These are phyloP conservation scores for Juglanconis sp. DNA, from an alignment of 2,329 filamentous ascomycete genomes.

Conservation along the genomic window DNA sequence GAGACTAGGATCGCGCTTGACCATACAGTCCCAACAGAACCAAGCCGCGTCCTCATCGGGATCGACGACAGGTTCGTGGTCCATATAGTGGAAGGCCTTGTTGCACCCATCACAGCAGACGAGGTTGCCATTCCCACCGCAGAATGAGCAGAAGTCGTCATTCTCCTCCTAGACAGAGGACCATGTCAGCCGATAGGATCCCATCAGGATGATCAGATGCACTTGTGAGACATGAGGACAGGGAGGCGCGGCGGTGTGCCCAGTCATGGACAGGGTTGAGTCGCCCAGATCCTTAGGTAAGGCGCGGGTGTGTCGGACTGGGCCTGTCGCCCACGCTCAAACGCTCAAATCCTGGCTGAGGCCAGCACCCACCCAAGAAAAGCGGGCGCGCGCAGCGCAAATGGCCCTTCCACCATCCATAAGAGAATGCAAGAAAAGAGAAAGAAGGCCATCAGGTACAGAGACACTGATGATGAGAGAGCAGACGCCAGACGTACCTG, in stretches of 20 bases:
- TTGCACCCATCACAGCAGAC: constrained; percentile 93
- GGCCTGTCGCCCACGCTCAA: constrained; percentile 7
- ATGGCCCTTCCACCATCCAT: neutral
- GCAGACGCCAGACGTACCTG: constrained; percentile 45
- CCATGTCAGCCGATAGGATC: constrained; percentile 8
- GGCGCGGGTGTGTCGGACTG: constrained; percentile 14
- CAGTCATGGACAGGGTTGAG: constrained; percentile 16
- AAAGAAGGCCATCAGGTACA: neutral
- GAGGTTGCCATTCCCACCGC: constrained; percentile 77
- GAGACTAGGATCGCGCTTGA: constrained; percentile 45
- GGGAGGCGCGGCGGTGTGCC: constrained; percentile 14
- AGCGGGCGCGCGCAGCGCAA: neutral
- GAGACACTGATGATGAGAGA: constrained; percentile 5
- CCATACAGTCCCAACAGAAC: constrained; percentile 75
- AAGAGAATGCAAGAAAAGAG: constrained; percentile 7
- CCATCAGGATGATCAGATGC: constrained; percentile 10
- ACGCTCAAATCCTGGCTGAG: constrained; percentile 15
- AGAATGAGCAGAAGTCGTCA: constrained; percentile 86
- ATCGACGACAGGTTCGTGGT: constrained; percentile 76
- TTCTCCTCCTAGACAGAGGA: constrained; percentile 60
- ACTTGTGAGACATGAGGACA: constrained; percentile 15
- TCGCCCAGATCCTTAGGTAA: constrained; percentile 9
- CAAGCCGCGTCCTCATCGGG: constrained; percentile 58
- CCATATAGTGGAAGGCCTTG: constrained; percentile 85
- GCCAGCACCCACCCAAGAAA: constrained; percentile 2